These are phyloP conservation scores for Aureobasidium zeae DNA, from an alignment of 2,329 filamentous ascomycete genomes.

Conservation along the genomic window DNA sequence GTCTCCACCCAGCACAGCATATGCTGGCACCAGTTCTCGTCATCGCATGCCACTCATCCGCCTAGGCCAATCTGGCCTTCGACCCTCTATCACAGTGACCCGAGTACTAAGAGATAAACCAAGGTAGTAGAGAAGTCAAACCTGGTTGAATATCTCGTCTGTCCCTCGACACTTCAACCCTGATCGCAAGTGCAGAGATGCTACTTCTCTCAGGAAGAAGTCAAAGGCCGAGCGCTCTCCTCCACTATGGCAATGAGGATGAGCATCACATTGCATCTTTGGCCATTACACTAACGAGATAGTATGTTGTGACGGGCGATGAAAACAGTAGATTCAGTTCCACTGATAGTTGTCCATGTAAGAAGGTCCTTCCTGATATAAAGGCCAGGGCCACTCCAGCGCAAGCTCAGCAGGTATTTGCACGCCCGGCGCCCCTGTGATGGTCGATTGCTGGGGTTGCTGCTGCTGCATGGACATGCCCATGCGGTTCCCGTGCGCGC, in stretches of 20 bases:
- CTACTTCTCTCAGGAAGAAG: too few species aligned
- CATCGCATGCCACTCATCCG: background rate
- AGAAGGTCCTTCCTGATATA: conserved; percentile 6
- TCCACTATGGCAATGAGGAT: too few species aligned
- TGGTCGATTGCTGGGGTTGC: background rate
- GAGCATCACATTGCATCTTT: too few species aligned
- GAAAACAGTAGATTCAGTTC: background rate
- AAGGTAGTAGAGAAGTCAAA: too few species aligned
- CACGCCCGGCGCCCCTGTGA: background rate
- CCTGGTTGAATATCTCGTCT: too few species aligned
- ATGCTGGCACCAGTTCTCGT: background rate
- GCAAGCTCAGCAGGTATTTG: conserved; percentile 1
- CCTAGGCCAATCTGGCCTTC: too few species aligned
- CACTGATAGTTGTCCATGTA: background rate
- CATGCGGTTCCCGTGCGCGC: background rate
- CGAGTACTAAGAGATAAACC: background rate
- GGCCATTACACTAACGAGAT: too few species aligned
- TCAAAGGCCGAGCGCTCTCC: too few species aligned
- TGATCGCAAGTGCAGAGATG: too few species aligned
- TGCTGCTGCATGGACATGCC: background rate
- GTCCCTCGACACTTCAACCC: too few species aligned
- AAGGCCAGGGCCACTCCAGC: conserved; percentile 8
- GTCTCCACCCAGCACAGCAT: background rate
- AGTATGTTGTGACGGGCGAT: too few species aligned
- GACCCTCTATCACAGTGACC: too few species aligned